phyloP scores from a whole-genome alignment of 2,329 filamentous ascomycete genomes.

The Exutisphaerella laricina region DNA sequence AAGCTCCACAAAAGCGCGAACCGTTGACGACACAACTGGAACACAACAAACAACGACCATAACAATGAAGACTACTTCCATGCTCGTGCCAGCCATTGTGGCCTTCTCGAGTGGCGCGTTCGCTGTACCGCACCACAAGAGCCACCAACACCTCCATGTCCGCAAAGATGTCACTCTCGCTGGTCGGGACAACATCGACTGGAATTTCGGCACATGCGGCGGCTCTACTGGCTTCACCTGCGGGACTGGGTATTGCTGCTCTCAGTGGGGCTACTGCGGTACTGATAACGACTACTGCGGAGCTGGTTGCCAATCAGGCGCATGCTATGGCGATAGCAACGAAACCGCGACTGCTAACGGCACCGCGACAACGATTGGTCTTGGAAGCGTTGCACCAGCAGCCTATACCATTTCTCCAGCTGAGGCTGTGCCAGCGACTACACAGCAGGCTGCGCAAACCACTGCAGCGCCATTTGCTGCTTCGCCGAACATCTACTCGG shows the following conservation, averaged over 20 bases:
- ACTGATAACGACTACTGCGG: conserved; percentile 21
- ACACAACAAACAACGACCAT: neutral
- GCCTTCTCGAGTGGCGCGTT: neutral
- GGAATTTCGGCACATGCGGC: conserved; percentile 20
- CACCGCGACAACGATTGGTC: neutral
- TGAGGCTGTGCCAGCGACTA: neutral
- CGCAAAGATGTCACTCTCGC: conserved; percentile 11
- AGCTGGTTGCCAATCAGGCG: conserved; percentile 25
- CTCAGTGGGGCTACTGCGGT: conserved; percentile 25
- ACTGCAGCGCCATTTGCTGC: neutral
- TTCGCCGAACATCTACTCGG: neutral
- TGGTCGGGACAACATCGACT: conserved; percentile 13
- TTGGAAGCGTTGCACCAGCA: neutral
- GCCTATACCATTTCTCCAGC: neutral
- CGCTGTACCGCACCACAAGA: conserved; percentile 13
- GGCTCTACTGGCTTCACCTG: conserved; percentile 19
- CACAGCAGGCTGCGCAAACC: conserved; percentile 1
- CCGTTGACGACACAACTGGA: neutral
- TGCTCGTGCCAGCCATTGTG: conserved; percentile 5
- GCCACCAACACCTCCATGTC: conserved; percentile 12
- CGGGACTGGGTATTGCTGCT: conserved; percentile 21
- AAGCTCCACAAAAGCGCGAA: neutral
- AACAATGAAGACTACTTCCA: conserved; percentile 12
- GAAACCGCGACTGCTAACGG: conserved; percentile 4
- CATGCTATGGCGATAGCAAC: conserved; percentile 11